These are phyloP conservation scores for Astrothelium macrocarpum DNA, from an alignment of 495 filamentous ascomycete species.

Conservation along the genomic window DNA sequence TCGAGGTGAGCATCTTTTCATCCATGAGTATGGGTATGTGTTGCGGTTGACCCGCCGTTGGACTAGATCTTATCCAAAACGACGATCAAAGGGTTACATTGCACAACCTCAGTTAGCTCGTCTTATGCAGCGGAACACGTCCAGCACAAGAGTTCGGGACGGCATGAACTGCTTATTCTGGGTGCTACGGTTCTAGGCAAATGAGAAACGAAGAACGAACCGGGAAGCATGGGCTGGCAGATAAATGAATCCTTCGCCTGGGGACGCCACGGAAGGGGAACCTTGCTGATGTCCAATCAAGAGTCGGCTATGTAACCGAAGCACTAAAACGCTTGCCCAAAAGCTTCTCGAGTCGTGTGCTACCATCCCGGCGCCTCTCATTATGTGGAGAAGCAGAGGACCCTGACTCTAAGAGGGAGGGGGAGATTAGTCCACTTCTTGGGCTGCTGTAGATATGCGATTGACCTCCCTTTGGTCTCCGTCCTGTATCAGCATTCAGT, in stretches of 20 bases:
- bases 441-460: background rate
- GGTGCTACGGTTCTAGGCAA: too few relatives aligned
- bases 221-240: background rate
- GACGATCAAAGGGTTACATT: slow-evolving; percentile 8
- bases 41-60: background rate
- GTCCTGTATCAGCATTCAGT: background rate
- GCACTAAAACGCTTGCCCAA: background rate
- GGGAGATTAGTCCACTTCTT: background rate
- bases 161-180: too few relatives aligned
- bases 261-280: background rate
- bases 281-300: background rate
- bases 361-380: background rate
- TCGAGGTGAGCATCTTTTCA: background rate
- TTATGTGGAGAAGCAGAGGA: background rate
- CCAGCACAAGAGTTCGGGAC: background rate
- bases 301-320: background rate
- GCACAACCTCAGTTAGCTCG: background rate
- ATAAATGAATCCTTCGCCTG: background rate
- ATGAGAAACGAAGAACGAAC: background rate
- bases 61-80: background rate
- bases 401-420: background rate
- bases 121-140: background rate
- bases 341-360: background rate
- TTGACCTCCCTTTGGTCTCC: background rate
- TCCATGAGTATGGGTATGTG: background rate